Percentiles rank a stretch among this genome's conserved stretches.
Conservation (phyloP, 306 rosid genomes). For the Fragaria nilgerrensis region DNA sequence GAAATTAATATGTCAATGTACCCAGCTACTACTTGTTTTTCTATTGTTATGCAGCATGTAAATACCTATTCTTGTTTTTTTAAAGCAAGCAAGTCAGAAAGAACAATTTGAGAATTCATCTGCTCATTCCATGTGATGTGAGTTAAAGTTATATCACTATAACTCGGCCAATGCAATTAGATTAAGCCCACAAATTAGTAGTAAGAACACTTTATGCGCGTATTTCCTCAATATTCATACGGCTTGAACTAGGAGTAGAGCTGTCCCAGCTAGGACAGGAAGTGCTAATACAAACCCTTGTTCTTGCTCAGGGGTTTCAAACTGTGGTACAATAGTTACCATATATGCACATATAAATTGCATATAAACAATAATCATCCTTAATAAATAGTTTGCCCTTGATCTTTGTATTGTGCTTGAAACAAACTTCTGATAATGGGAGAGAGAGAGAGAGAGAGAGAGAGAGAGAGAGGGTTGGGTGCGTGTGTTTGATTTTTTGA, state of each 20-base stretch:
- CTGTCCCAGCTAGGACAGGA: not conserved
- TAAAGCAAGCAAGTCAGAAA: not conserved
- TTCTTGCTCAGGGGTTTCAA: conserved; percentile 5
- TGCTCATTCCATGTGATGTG: not conserved
- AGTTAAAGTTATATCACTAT: not conserved
- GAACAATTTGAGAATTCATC: not conserved
- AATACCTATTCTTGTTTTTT: not conserved
- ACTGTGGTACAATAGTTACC: not conserved
- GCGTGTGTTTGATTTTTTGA: too few relatives aligned
- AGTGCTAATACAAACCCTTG: not conserved
- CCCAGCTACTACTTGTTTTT: not conserved
- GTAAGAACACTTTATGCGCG: not conserved
- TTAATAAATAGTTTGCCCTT: too few relatives aligned
- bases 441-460: too few relatives aligned
- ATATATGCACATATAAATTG: not conserved
- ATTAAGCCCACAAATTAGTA: not conserved
- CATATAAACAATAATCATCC: not conserved
- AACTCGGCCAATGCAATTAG: not conserved
- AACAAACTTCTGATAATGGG: too few relatives aligned
- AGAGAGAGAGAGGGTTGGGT: too few relatives aligned
- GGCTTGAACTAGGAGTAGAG: not conserved
- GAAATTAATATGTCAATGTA: not conserved
- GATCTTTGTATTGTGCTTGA: too few relatives aligned
- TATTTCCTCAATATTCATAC: not conserved
- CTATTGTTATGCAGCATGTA: not conserved